These are phyloP conservation scores for Aphanomyces stellatus DNA, from an alignment of 352 stramenopile genomes.

Conservation along the genomic window DNA sequence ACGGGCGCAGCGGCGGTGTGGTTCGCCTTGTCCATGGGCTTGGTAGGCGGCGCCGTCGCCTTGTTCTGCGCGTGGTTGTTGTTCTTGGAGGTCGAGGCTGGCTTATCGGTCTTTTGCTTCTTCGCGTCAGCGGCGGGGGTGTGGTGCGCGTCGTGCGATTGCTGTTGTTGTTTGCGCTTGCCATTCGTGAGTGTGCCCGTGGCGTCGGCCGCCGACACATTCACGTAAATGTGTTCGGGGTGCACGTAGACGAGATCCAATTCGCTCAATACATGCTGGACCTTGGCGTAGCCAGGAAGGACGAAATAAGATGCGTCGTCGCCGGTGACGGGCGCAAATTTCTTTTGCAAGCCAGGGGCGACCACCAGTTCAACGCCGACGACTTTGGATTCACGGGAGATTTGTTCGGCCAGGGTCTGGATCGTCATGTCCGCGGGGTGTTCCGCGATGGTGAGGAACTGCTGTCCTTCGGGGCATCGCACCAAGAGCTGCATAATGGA, in stretches of 20 bases:
- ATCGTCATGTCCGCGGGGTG: background rate
- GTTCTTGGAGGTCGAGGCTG: background rate
- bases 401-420: background rate
- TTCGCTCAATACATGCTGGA: slow-evolving; percentile 10
- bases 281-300: slow-evolving; percentile 1
- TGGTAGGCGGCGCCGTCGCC: too few species aligned
- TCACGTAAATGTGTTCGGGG: background rate
- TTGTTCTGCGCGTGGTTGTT: background rate
- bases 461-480: slow-evolving; percentile 1
- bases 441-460: slow-evolving; percentile 5
- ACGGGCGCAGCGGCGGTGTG: too few species aligned
- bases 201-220: background rate
- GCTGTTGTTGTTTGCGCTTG: background rate
- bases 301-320: background rate
- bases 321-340: background rate
- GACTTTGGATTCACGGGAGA: background rate
- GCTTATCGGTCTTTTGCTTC: background rate
- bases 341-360: slow-evolving; percentile 18
- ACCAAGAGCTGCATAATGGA: background rate
- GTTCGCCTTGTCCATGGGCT: too few species aligned
- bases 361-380: background rate
- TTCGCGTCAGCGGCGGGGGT: background rate
- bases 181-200: background rate
- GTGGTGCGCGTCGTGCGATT: background rate
- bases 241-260: slow-evolving; percentile 1